Evolutionary conservation across 106 monocot genomes (phyloP).

Genomic region (Dendrobium nobile): DNA sequence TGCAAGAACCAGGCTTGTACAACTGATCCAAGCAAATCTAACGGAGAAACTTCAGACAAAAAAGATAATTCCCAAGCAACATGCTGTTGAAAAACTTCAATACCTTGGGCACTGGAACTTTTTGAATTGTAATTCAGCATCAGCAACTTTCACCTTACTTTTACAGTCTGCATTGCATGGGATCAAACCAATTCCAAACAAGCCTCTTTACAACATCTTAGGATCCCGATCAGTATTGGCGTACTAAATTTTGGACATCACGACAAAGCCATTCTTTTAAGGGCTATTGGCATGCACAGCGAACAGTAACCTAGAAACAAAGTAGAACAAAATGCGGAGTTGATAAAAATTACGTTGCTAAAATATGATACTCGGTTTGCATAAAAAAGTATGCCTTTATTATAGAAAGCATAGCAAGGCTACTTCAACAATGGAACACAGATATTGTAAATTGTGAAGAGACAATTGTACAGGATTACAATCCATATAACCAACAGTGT

Average conservation of each 20-base stretch:
- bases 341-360: too few relatives aligned
- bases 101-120: conserved; percentile 47
- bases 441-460: not conserved
- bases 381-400: not conserved
- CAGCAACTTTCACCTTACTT: conserved; percentile 42
- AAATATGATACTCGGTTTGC: not conserved
- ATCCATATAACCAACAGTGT: not conserved
- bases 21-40: too few relatives aligned
- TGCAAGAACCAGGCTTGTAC: too few relatives aligned
- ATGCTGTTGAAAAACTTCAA: not conserved
- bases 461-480: not conserved
- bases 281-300: conserved; percentile 63
- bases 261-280: conserved; percentile 81
- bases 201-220: conserved; percentile 49
- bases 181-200: conserved; percentile 76
- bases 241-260: conserved; percentile 48
- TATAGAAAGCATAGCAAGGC: too few relatives aligned
- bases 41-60: too few relatives aligned
- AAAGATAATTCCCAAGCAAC: not conserved
- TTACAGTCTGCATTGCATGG: conserved; percentile 61
- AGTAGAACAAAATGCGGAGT: not conserved
- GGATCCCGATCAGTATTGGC: conserved; percentile 49
- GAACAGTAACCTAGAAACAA: conserved; percentile 54
- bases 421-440: not conserved
- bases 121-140: conserved; percentile 69